Conservation (phyloP, 2,329 filamentous ascomycete species). For the Aspergillus fumigatiaffinis region DNA sequence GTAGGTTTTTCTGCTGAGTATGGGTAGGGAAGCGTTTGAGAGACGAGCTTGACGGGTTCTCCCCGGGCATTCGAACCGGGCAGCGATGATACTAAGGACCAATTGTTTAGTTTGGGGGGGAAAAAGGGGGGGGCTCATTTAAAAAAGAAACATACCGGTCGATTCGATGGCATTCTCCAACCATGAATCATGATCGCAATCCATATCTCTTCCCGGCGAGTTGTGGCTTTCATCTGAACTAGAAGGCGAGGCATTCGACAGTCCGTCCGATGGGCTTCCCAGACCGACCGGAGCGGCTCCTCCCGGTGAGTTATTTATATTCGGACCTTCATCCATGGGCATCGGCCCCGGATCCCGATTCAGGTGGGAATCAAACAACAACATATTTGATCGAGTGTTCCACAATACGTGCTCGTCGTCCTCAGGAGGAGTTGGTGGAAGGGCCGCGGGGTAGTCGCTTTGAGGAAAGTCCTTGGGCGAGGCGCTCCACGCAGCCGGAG, state of each 20-base stretch:
- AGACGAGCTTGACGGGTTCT: conserved; percentile 54
- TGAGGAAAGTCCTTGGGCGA: conserved; percentile 14
- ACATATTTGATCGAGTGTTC: conserved; percentile 31
- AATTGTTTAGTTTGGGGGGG: neutral
- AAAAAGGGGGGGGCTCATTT: neutral
- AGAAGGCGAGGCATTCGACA: conserved; percentile 27
- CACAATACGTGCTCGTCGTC: conserved; percentile 38
- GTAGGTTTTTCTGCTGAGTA: conserved; percentile 30
- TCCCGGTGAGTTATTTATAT: conserved; percentile 24
- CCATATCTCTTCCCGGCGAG: conserved; percentile 28
- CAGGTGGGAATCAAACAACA: conserved; percentile 26
- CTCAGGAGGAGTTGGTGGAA: conserved; percentile 42
- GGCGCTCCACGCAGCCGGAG: conserved; percentile 23
- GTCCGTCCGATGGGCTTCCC: conserved; percentile 27
- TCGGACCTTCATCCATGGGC: conserved; percentile 26
- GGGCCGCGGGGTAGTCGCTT: conserved; percentile 30
- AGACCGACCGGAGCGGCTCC: conserved; percentile 26
- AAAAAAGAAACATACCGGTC: conserved; percentile 27
- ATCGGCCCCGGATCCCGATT: conserved; percentile 24
- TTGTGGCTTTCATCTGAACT: conserved; percentile 29
- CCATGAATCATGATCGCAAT: conserved; percentile 33
- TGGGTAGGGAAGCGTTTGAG: conserved; percentile 58
- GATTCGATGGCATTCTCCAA: conserved; percentile 35
- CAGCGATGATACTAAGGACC: conserved; percentile 34
- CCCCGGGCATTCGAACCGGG: conserved; percentile 30